phyloP scores from a whole-genome alignment of 164 flowering plant genomes.

The Taxillus chinensis region DNA sequence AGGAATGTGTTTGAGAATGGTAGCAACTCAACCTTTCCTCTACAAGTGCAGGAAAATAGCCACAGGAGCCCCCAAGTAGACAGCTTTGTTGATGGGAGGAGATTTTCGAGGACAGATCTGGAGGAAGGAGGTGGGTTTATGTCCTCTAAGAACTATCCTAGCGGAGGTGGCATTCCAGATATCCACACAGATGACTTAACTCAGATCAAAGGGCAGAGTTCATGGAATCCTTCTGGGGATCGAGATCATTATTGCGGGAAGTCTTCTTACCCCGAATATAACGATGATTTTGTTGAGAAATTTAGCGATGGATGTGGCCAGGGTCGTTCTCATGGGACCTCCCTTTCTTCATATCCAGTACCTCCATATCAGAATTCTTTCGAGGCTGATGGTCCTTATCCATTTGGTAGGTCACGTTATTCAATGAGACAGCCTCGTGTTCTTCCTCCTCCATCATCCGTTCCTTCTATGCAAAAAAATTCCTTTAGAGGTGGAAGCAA shows the following conservation, averaged over 20 bases:
- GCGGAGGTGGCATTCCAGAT: conserved; percentile 35
- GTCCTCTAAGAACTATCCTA: conserved; percentile 31
- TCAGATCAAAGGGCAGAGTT: conserved; percentile 41
- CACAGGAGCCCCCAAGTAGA: conserved; percentile 44
- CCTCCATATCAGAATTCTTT: conserved; percentile 39
- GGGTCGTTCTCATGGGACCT: conserved; percentile 30
- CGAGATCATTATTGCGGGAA: conserved; percentile 38
- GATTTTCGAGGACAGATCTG: conserved; percentile 41
- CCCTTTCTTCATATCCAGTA: conserved; percentile 42
- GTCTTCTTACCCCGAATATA: conserved; percentile 46
- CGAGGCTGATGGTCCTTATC: conserved; percentile 48
- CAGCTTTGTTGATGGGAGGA: conserved; percentile 36
- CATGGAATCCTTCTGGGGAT: conserved; percentile 49
- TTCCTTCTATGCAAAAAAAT: conserved; percentile 41
- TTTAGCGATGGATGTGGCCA: conserved; percentile 67
- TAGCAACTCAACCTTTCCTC: conserved; percentile 24
- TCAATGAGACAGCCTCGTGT: conserved; percentile 90
- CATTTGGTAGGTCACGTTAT: conserved; percentile 74
- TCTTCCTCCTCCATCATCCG: conserved; percentile 82
- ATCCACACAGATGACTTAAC: conserved; percentile 38
- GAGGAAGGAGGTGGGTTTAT: conserved; percentile 40
- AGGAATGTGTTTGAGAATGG: conserved; percentile 63
- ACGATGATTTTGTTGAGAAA: conserved; percentile 39
- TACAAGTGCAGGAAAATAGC: conserved; percentile 45
- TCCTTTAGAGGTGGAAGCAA: conserved; percentile 35